Evolutionary conservation across 495 filamentous ascomycete species (phyloP).

Genomic region (Neurospora sp.): DNA sequence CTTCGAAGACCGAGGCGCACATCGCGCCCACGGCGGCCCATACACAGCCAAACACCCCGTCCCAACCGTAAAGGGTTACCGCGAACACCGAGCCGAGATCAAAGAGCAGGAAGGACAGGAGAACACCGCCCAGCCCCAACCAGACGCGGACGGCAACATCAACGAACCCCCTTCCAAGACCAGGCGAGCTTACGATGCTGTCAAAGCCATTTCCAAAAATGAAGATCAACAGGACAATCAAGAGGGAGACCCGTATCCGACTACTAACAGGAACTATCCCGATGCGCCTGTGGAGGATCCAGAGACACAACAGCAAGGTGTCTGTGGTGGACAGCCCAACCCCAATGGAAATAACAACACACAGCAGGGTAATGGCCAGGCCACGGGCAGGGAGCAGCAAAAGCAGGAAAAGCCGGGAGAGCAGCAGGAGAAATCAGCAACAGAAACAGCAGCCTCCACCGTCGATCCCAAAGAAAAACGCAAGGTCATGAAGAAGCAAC

Average conservation of each 20-base stretch:
- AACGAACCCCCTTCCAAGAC: conserved; percentile 26
- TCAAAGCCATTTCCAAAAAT: conserved; percentile 33
- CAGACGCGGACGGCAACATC: conserved; percentile 29
- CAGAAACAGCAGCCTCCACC: conserved; percentile 36
- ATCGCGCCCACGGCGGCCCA: conserved; percentile 38
- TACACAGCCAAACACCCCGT: conserved; percentile 50
- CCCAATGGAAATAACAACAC: conserved; percentile 6
- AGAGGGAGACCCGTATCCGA: conserved; percentile 32
- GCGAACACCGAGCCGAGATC: conserved; percentile 43
- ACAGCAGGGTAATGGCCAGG: not conserved
- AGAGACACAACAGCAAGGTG: conserved; percentile 28
- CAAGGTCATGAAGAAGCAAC: conserved; percentile 43
- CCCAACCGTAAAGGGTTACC: conserved; percentile 53
- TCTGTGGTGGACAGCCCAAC: conserved; percentile 34
- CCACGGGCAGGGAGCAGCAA: conserved; percentile 3
- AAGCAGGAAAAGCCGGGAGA: conserved; percentile 10
- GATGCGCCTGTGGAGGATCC: not conserved
- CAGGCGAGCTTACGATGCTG: conserved; percentile 28
- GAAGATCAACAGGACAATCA: conserved; percentile 24
- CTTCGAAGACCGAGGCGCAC: conserved; percentile 36
- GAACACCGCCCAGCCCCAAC: conserved; percentile 25
- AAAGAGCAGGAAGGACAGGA: conserved; percentile 6
- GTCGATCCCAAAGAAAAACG: conserved; percentile 47
- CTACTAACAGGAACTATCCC: conserved; percentile 24
- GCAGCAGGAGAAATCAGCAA: conserved; percentile 36